phyloP scores from a whole-genome alignment of 495 filamentous ascomycete genomes.

The Geopyxis carbonaria region DNA sequence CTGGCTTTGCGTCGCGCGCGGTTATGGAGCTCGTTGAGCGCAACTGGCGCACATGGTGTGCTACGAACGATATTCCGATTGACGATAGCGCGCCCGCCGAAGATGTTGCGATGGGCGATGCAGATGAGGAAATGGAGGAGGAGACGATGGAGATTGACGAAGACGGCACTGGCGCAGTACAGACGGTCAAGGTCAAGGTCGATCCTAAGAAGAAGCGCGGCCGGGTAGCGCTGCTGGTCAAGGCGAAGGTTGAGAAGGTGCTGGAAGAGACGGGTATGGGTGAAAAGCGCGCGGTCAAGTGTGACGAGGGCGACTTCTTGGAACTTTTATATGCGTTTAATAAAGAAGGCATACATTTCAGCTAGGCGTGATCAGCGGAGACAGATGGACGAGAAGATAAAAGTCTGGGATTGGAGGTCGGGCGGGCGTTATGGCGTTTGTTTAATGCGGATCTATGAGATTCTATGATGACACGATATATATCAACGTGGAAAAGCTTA shows the following conservation, averaged over 20 bases:
- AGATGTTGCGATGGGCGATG: constrained; percentile 35
- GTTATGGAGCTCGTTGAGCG: constrained; percentile 65
- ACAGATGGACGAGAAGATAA: too few relatives aligned
- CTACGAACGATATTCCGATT: constrained; percentile 58
- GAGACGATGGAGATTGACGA: constrained; percentile 39
- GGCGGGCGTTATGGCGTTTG: too few relatives aligned
- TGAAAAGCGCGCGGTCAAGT: constrained; percentile 64
- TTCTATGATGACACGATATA: too few relatives aligned
- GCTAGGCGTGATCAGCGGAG: constrained; percentile 30
- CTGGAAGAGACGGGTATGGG: constrained; percentile 60
- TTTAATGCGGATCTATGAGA: too few relatives aligned
- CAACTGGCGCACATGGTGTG: constrained; percentile 81
- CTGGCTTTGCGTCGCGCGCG: constrained; percentile 58
- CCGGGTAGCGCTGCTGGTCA: constrained; percentile 58
- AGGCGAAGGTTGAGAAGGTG: constrained; percentile 67
- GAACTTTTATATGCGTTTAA: constrained; percentile 62
- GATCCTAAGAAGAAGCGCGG: constrained; percentile 47
- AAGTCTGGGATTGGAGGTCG: too few relatives aligned
- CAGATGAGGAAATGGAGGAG: constrained; percentile 35
- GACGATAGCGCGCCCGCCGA: constrained; percentile 43
- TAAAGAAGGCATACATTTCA: constrained; percentile 85
- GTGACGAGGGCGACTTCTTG: constrained; percentile 83
- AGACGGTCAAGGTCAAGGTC: constrained; percentile 30
- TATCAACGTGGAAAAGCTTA: too few relatives aligned
- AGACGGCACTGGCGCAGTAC: constrained; percentile 44